Base-by-base conservation (phyloP, 139 green algal genomes). In the Dunaliella primolecta region DNA sequence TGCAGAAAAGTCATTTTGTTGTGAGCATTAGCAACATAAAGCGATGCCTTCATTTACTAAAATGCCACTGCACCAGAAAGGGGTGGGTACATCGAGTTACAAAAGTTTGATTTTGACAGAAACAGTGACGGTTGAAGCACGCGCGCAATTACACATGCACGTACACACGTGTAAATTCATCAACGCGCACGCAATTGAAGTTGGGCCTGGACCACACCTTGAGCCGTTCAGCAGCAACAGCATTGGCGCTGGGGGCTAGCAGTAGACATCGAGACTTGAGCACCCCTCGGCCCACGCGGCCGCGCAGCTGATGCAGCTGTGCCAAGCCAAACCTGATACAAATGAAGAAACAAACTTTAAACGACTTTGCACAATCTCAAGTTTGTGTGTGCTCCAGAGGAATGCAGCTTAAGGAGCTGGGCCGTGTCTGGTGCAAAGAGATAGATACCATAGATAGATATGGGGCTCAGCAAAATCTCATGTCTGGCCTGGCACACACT, bases 231-330 rank as follows among this genome's bases (percentile, higher is more conserved):
- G 46, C 32, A 24, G 80, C 55, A 11, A 36, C 30, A 1, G 56
- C 72, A n/a, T 89, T 64, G 27, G 27, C 31, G 2, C 25, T 80
- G 55, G 30, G 64, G 34, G 32, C 77, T 36, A 91, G 20, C 20
- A 91, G 83, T 37, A 75, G 87, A 81, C 85, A 92, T 36, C 27
- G 34, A 79, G 88, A 92, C 7, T 76, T 37, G 21, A 86, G 74
- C 7, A 57, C 36, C 33, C 92, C 89, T 0, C 96, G 87, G 1
- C 95, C 95, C 64, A 98, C 95, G 2, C 95, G 84, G 0, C 96
- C 96, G 23, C 96, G 84, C 82, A 99, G 92, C 92, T 98, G 96
- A 86, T 99, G 96, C 87, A 99, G 92, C 91, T 98, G 93, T 0
- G 96, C 96, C 81, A 98, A 90, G 34, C 96, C 96, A 89, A 98